A percentile compares a stretch with the other conserved stretches of the same genome.
Conservation (phyloP, 2,329 filamentous ascomycete species). For the Botrytis hyacinthi region DNA sequence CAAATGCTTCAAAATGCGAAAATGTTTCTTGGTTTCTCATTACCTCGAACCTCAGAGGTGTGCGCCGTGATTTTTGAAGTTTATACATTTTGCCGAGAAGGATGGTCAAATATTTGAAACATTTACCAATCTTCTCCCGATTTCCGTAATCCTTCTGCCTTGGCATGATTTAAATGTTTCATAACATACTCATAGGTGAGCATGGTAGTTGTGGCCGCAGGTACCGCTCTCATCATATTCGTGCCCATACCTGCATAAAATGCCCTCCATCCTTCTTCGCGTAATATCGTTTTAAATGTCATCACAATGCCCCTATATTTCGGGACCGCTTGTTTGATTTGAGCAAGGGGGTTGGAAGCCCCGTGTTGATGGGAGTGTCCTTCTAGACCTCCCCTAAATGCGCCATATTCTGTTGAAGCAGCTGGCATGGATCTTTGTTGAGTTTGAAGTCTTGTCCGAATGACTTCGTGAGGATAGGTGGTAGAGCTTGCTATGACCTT, state of each 20-base stretch:
- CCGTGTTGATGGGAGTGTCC: constrained; percentile 26
- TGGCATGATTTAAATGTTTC: constrained; percentile 34
- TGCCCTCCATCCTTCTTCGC: constrained; percentile 91
- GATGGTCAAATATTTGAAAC: background rate
- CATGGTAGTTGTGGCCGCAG: constrained; percentile 95
- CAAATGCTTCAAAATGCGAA: constrained; percentile 26
- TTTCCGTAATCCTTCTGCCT: constrained; percentile 33
- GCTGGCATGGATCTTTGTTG: constrained; percentile 71
- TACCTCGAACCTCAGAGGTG: background rate
- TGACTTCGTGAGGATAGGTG: constrained; percentile 96
- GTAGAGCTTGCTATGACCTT: constrained; percentile 93
- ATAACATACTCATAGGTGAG: constrained; percentile 83
- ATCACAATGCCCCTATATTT: constrained; percentile 75
- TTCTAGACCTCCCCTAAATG: constrained; percentile 39
- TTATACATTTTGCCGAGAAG: background rate
- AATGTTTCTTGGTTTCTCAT: constrained; percentile 2
- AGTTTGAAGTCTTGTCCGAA: constrained; percentile 89
- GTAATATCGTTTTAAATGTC: constrained; percentile 80
- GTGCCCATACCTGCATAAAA: constrained; percentile 98
- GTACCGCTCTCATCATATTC: constrained; percentile 94
- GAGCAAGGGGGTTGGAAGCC: constrained; percentile 34
- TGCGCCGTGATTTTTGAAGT: background rate
- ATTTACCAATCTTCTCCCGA: constrained; percentile 24
- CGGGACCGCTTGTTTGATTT: constrained; percentile 36
- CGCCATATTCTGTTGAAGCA: constrained; percentile 51